Base-by-base conservation (phyloP, 257 asterid genomes). In the Forsythia viridissima region DNA sequence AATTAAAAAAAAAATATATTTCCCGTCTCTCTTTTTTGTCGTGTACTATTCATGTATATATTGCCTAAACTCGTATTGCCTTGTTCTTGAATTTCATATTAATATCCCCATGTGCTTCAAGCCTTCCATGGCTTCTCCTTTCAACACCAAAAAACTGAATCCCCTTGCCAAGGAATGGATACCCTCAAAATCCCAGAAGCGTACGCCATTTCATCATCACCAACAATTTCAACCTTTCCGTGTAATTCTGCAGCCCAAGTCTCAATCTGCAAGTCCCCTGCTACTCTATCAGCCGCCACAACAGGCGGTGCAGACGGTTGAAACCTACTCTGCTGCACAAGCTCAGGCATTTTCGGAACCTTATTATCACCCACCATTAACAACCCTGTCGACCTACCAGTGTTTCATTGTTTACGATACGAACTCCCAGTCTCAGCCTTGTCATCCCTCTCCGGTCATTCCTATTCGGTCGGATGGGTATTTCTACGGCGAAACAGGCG, bases 131-230 rank as follows among this genome's bases (percentile, higher is more conserved):
- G 70, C 12, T 21, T 24, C n/a, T 4, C 15, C 3, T 30, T 63
- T n/a, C 38, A 9, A 9, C 13, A 3, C 30, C 43, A 77, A 11
- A 15, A 24, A 44, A 43, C 82, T 84, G 1, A 85, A 82, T 38
- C 88, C 85, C 0, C 7, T 46, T 2, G 88, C 88, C 1, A 3
- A 44, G 30, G 86, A 81, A 43, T 85, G 83, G 82, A 8, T 24
- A 9, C 85, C 83, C 16, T 63, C 18, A 4, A 63, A 63, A 63
- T 63, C 70, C 70, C 70, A n/a, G 12, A 20, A 8, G 12, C 10
- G 1, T 51, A 3, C 59, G 15, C n/a, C 59, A 51, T 12, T 51
- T 51, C 18, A 11, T 51, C 59, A 11, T 10, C n/a, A 13, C 1
- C 59, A 12, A 51, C 59, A 11, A 3, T 4, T 24, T 9, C 70